Evolutionary conservation across 805 yeast species (phyloP).

Genomic region (Candida pini): DNA sequence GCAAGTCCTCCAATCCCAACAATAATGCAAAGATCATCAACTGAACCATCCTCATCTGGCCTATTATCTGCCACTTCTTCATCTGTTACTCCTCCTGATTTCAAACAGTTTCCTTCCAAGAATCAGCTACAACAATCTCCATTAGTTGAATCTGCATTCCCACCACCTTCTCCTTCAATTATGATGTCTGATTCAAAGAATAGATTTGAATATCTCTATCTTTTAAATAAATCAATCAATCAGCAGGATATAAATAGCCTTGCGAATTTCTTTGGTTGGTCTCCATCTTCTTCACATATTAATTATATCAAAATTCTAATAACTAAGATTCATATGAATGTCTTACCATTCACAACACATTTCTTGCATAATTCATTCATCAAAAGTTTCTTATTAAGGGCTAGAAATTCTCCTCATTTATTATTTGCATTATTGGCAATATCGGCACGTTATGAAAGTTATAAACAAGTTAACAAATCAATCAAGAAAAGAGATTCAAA

Average conservation of each 20-base stretch:
- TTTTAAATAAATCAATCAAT: slow-evolving; percentile 24
- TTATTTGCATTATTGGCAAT: slow-evolving; percentile 68
- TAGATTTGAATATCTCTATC: slow-evolving; percentile 23
- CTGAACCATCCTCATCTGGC: background rate
- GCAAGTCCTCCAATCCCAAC: slow-evolving; percentile 1
- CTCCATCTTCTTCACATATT: slow-evolving; percentile 26
- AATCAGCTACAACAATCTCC: background rate
- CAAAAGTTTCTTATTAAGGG: slow-evolving; percentile 26
- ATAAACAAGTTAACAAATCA: slow-evolving; percentile 23
- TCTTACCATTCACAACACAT: slow-evolving; percentile 31
- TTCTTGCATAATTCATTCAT: slow-evolving; percentile 30
- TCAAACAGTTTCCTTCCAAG: background rate
- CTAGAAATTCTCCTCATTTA: slow-evolving; percentile 50
- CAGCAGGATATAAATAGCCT: slow-evolving; percentile 21
- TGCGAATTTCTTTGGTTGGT: slow-evolving; percentile 28
- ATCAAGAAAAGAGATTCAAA: slow-evolving; percentile 11
- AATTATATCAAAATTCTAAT: slow-evolving; percentile 29
- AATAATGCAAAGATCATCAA: slow-evolving; percentile 2
- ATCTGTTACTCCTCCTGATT: background rate
- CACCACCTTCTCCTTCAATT: slow-evolving; percentile 17
- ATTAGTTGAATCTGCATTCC: slow-evolving; percentile 16
- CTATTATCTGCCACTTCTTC: background rate
- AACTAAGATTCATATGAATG: slow-evolving; percentile 30
- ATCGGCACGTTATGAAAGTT: slow-evolving; percentile 52
- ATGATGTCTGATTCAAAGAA: slow-evolving; percentile 10